phyloP scores from a whole-genome alignment of 2,329 filamentous ascomycete genomes.

The Colletotrichum destructivum region DNA sequence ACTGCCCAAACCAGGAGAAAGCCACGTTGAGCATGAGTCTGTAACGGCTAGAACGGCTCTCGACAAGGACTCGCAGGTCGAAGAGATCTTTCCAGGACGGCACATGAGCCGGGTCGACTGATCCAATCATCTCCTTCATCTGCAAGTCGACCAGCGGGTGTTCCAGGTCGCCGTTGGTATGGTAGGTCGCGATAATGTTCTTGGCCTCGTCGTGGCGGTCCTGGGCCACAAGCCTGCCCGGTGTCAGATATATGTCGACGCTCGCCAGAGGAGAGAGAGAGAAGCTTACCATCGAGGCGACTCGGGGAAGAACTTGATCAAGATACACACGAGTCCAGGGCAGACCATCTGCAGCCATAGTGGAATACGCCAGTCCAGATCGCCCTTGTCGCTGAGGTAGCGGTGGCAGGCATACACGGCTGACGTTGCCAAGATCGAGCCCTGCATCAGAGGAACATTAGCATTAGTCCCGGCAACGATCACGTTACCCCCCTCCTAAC shows the following conservation, averaged over 20 bases:
- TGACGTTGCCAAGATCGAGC: slow-evolving; percentile 51
- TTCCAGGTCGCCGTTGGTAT: slow-evolving; percentile 60
- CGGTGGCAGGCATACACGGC: slow-evolving; percentile 51
- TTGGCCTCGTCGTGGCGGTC: slow-evolving; percentile 66
- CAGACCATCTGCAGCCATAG: slow-evolving; percentile 54
- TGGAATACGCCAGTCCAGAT: slow-evolving; percentile 53
- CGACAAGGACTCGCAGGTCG: slow-evolving; percentile 54
- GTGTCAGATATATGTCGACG: slow-evolving; percentile 44
- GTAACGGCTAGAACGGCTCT: slow-evolving; percentile 54
- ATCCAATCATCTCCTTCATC: slow-evolving; percentile 44
- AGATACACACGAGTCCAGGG: slow-evolving; percentile 48
- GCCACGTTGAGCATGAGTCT: slow-evolving; percentile 57
- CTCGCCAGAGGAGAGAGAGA: background rate
- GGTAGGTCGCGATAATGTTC: slow-evolving; percentile 63
- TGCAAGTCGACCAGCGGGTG: slow-evolving; percentile 42
- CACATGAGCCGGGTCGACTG: slow-evolving; percentile 13
- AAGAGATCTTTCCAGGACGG: slow-evolving; percentile 54
- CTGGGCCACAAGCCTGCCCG: slow-evolving; percentile 62
- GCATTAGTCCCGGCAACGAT: background rate
- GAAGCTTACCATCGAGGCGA: slow-evolving; percentile 50
- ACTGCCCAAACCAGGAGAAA: slow-evolving; percentile 59
- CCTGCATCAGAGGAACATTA: slow-evolving; percentile 20
- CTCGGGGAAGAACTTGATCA: slow-evolving; percentile 54
- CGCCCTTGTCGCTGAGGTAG: slow-evolving; percentile 46
- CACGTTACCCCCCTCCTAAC: background rate